Evolutionary conservation across 139 green algal species (phyloP), one percentile per base, ranked within the genome.

Genomic region (Chlamydomonas sp.): DNA sequence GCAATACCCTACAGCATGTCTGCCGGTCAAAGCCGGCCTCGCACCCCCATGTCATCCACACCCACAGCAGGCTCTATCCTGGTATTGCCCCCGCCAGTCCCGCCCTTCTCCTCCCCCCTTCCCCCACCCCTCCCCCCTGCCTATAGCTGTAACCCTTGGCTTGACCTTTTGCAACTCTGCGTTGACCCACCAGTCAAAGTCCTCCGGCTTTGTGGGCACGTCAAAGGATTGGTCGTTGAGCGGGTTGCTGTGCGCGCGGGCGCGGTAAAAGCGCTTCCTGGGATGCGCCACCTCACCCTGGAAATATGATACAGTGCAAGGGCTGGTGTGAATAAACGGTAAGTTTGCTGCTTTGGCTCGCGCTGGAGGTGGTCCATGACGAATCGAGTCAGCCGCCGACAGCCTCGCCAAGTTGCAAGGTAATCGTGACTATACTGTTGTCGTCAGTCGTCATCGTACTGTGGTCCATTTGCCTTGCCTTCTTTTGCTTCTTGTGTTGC

Each of bases 161-260:
- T 16, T 69, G 64, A 9, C 10, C 64, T 12, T 9, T 12, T 12
- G 9, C 64, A 9, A 69, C 64, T 12, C 9, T 12, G 9, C 10
- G 64, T 69, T 16, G 80, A 9, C 89, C 57, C 79, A 97, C 96
- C 96, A 98, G 88, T 98, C 92, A 6, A 96, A 74, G 4, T 94
- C 85, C 0, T 89, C 85, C 18, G 96, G 95, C 14, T 77, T 63
- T 5, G 90, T 71, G 5, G 97, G 96, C 12, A 98, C 94, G n/a
- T 95, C 89, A 78, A 96, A 95, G 57, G 94, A 80, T 5, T 89
- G 83, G 84, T 99, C 98, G 73, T 94, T 97, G 62, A 99, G 90
- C 0, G 98, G 98, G 89, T 99, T 99, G 92, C 95, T 97, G 95
- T 99, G 98, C 1, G 98, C 98, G 1, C 98, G 84, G 4, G 96